phyloP scores from a whole-genome alignment of 495 filamentous ascomycete species.

The Amphirosellinia nigrospora region DNA sequence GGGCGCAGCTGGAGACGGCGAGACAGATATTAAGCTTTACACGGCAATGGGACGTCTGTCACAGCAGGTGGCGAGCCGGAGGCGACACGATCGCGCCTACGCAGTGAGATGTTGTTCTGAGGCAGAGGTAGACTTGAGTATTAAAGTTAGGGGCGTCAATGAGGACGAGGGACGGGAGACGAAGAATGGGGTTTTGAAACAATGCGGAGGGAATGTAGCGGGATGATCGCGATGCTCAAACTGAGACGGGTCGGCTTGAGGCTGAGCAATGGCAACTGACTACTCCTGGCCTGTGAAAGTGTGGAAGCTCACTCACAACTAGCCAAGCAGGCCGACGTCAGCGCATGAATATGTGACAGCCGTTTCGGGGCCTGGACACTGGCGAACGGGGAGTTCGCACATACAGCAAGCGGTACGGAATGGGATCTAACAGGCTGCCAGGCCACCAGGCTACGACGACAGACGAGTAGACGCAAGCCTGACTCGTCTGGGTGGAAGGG shows the following conservation, averaged over 20 bases:
- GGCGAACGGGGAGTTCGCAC: not conserved
- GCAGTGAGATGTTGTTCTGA: not conserved
- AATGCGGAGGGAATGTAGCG: slow-evolving; percentile 24
- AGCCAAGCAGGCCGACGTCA: slow-evolving; percentile 47
- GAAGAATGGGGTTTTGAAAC: slow-evolving; percentile 18
- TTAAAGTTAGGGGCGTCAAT: slow-evolving; percentile 7
- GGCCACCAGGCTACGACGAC: slow-evolving; percentile 28
- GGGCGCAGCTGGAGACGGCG: slow-evolving; percentile 12
- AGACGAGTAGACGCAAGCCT: slow-evolving; percentile 24
- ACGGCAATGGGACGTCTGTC: not conserved
- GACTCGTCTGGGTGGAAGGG: slow-evolving; percentile 22
- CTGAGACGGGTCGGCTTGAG: slow-evolving; percentile 34
- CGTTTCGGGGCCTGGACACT: slow-evolving; percentile 7
- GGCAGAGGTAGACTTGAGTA: not conserved
- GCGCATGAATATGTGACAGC: slow-evolving; percentile 44
- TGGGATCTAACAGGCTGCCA: not conserved
- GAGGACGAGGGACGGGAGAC: not conserved
- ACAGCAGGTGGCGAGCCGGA: slow-evolving; percentile 4
- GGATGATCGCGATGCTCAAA: slow-evolving; percentile 33
- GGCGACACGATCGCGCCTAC: slow-evolving; percentile 16
- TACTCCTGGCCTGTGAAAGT: slow-evolving; percentile 35
- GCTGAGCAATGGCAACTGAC: slow-evolving; percentile 41
- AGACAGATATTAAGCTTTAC: not conserved
- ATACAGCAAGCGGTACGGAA: not conserved
- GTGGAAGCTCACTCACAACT: slow-evolving; percentile 37